A percentile compares a stretch with the other conserved stretches of the same genome.
These are phyloP conservation scores for Ophiostoma ulmi DNA, from an alignment of 2,329 filamentous ascomycete genomes.

Conservation along the genomic window DNA sequence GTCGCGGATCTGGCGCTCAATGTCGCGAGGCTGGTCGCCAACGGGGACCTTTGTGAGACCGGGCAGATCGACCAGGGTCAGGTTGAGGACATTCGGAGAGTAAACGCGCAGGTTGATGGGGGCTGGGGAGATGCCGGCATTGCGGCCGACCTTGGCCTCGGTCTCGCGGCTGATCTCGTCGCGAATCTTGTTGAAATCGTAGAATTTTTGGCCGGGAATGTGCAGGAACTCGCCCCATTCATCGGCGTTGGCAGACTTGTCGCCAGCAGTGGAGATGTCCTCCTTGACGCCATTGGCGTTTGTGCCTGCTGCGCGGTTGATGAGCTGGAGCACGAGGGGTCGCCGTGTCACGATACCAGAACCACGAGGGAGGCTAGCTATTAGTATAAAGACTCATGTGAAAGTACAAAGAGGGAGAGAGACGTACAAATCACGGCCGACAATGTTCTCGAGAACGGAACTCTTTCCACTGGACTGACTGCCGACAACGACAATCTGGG, in stretches of 20 bases:
- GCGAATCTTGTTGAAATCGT: conserved; percentile 94
- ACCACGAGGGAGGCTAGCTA: conserved; percentile 78
- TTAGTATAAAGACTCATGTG: background rate
- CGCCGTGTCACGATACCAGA: conserved; percentile 95
- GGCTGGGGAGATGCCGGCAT: conserved; percentile 96
- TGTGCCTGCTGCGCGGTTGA: conserved; percentile 69
- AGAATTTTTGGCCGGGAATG: conserved; percentile 84
- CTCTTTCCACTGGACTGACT: conserved; percentile 99
- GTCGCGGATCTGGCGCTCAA: conserved; percentile 96
- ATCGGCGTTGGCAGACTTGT: conserved; percentile 84
- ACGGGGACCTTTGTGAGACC: conserved; percentile 97
- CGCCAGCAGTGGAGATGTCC: conserved; percentile 61
- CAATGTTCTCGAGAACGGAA: conserved; percentile 97
- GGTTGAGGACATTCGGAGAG: conserved; percentile 90
- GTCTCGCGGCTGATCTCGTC: conserved; percentile 92
- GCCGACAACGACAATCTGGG: conserved; percentile 95
- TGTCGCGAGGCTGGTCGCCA: conserved; percentile 93
- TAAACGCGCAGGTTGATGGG: conserved; percentile 99
- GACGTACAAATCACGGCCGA: conserved; percentile 94
- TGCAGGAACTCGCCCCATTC: conserved; percentile 99
- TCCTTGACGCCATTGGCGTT: conserved; percentile 69
- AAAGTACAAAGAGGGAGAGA: background rate
- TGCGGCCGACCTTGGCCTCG: conserved; percentile 61
- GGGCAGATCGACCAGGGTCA: conserved; percentile 92
- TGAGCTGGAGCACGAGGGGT: conserved; percentile 93